Conservation (phyloP, 2,329 filamentous ascomycete genomes). For the Pseudogymnoascus sp. region DNA sequence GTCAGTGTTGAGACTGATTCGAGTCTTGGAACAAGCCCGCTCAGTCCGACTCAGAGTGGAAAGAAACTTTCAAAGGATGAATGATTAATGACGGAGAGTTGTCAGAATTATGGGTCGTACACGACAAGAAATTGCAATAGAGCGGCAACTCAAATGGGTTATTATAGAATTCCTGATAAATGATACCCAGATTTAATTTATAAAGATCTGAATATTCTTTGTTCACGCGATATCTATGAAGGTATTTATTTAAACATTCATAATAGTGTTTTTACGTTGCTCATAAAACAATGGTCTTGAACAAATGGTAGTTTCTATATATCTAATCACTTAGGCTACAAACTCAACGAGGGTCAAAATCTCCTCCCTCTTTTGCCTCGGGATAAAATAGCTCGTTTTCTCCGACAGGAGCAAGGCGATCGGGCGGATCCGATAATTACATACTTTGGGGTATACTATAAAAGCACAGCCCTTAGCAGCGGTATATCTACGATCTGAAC, state of each 20-base stretch:
- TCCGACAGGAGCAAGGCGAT: neutral
- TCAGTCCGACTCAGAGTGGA: constrained; percentile 15
- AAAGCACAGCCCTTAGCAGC: neutral
- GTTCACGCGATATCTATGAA: neutral
- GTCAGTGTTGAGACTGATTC: constrained; percentile 24
- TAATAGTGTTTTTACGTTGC: neutral
- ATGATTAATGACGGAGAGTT: neutral
- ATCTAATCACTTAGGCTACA: neutral
- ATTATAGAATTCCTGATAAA: neutral
- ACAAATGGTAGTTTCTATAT: neutral
- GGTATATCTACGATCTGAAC: constrained; percentile 22
- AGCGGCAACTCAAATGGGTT: neutral
- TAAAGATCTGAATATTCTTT: neutral
- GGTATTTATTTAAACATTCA: neutral
- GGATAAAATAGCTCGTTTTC: neutral
- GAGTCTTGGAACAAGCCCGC: constrained; percentile 24
- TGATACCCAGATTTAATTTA: neutral
- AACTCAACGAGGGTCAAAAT: neutral
- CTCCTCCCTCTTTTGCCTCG: neutral
- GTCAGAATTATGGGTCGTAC: too few species aligned
- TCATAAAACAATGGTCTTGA: neutral
- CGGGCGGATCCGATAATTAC: neutral
- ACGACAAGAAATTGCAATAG: neutral
- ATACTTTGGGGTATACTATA: neutral
- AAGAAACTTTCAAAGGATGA: neutral